phyloP scores from a whole-genome alignment of 2,329 filamentous ascomycete genomes.

The Chaetomium strumarium region DNA sequence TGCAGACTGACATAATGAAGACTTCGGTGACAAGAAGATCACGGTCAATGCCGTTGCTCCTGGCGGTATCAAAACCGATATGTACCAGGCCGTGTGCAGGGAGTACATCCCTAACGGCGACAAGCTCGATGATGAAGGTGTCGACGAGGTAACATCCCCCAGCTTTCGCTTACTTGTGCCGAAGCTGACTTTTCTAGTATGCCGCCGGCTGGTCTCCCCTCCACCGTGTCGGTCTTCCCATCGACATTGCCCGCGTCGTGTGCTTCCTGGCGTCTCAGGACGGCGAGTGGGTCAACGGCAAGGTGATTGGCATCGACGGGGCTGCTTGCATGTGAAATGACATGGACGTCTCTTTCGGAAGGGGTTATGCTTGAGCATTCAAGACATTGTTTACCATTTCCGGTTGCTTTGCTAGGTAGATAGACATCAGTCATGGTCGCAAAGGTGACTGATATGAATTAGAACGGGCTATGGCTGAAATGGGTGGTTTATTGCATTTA shows the following conservation, averaged over 20 bases:
- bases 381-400: not conserved
- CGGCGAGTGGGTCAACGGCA: constrained; percentile 43
- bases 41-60: constrained; percentile 60
- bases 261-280: constrained; percentile 46
- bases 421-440: not conserved
- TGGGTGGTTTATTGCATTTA: not conserved
- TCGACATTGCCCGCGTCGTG: constrained; percentile 62
- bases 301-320: constrained; percentile 35
- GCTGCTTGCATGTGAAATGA: constrained; percentile 29
- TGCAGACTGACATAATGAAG: constrained; percentile 29
- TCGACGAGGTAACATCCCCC: constrained; percentile 41
- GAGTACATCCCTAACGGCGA: constrained; percentile 56
- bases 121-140: constrained; percentile 49
- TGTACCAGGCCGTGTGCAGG: constrained; percentile 58
- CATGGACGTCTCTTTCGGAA: not conserved
- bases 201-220: constrained; percentile 59
- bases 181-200: constrained; percentile 36
- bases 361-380: not conserved
- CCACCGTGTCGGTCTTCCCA: constrained; percentile 59
- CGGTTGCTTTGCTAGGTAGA: not conserved
- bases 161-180: not conserved
- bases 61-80: constrained; percentile 59
- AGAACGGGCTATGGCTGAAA: not conserved
- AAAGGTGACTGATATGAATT: not conserved
- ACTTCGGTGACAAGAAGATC: constrained; percentile 58